Evolutionary conservation across 2,329 filamentous ascomycete species (phyloP).

Genomic region (Fusarium palustre): DNA sequence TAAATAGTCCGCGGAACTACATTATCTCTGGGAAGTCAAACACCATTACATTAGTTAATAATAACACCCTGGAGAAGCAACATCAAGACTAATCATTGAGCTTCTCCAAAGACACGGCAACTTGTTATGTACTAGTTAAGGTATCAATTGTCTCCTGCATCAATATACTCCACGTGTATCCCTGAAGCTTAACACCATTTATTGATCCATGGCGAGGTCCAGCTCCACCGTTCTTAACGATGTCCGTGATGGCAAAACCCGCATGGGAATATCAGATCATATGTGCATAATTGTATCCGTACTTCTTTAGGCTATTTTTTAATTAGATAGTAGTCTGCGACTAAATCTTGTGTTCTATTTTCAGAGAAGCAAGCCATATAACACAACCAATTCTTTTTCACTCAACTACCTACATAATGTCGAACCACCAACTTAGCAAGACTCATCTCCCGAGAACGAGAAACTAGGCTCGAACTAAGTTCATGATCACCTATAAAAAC

Average conservation of each 20-base stretch:
- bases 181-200: slow-evolving; percentile 26
- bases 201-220: slow-evolving; percentile 16
- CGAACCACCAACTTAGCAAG: slow-evolving; percentile 9
- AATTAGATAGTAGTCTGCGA: slow-evolving; percentile 7
- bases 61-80: not conserved
- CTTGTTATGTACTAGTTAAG: not conserved
- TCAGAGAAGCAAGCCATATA: not conserved
- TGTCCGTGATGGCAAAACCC: slow-evolving; percentile 20
- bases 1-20: slow-evolving; percentile 22
- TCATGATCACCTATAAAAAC: slow-evolving; percentile 5
- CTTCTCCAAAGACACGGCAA: slow-evolving; percentile 17
- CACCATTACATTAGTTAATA: not conserved
- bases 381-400: not conserved
- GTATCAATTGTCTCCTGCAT: slow-evolving; percentile 15
- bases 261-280: slow-evolving; percentile 37
- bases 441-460: not conserved
- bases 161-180: slow-evolving; percentile 27
- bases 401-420: not conserved
- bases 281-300: too few species aligned
- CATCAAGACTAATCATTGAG: slow-evolving; percentile 2
- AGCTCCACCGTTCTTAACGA: slow-evolving; percentile 35
- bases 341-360: slow-evolving; percentile 7
- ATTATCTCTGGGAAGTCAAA: slow-evolving; percentile 3
- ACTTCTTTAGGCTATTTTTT: slow-evolving; percentile 1
- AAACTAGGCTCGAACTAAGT: not conserved